Percentiles rank a stretch among this genome's conserved stretches.
Evolutionary conservation across 208 protist genomes (phyloP).

Genomic region (Trypanosoma rangeli): DNA sequence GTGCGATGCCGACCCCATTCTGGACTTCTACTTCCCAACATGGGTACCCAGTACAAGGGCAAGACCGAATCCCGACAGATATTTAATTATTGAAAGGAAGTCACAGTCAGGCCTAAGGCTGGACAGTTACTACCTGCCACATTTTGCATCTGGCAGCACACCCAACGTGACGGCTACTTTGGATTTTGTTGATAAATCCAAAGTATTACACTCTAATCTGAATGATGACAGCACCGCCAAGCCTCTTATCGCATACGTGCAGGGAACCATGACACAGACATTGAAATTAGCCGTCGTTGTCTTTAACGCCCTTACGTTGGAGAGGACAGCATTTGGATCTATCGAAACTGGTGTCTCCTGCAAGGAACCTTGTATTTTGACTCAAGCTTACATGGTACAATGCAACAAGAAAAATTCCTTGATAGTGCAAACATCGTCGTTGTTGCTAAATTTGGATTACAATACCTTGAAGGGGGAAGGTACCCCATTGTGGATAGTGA

Average conservation of each 20-base stretch:
- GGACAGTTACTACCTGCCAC: slow-evolving; percentile 13
- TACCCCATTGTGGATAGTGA: neutral
- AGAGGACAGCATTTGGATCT: neutral
- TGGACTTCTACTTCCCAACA: slow-evolving; percentile 21
- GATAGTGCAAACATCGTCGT: slow-evolving; percentile 12
- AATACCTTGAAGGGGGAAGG: neutral
- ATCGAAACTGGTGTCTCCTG: neutral
- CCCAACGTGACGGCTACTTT: slow-evolving; percentile 1
- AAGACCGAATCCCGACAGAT: neutral
- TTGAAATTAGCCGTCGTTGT: slow-evolving; percentile 5
- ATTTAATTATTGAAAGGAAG: slow-evolving; percentile 9
- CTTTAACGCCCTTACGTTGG: neutral
- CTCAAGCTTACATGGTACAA: slow-evolving; percentile 14
- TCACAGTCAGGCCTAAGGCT: neutral
- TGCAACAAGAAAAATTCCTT: neutral
- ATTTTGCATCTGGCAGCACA: slow-evolving; percentile 4
- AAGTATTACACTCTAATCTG: slow-evolving; percentile 14
- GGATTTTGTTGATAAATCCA: neutral
- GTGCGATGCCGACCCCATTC: slow-evolving; percentile 1
- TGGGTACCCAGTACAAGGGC: neutral
- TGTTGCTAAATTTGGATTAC: slow-evolving; percentile 8
- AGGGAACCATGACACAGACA: neutral
- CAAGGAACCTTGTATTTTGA: neutral
- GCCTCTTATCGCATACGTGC: slow-evolving; percentile 22
- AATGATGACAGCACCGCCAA: slow-evolving; percentile 6